Evolutionary conservation across 1,284 basidiomycete species (phyloP), one percentile per base, ranked within the genome.

Genomic region (Tilletia caries): DNA sequence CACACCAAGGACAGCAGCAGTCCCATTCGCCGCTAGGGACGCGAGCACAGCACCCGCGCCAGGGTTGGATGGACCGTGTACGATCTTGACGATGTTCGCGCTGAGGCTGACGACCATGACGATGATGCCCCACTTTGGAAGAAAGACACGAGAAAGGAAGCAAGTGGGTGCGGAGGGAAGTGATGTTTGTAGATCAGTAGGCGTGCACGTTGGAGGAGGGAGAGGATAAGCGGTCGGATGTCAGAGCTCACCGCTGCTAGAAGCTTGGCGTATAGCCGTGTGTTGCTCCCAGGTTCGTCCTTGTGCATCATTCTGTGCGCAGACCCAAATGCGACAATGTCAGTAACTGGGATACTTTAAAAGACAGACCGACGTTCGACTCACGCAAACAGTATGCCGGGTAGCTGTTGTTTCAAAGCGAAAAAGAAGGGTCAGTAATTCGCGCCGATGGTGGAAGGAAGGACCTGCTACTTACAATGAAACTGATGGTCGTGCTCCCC

Each of bases 401-500:
- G 95, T 3, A 98, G 67, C 58, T 62, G 58, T 25, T 5, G 15
- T 34, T 23, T 33, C 27, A 34, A 10, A 62, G 3, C 6, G 3
- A 20, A 34, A 8, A 20, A 34, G 58, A 33, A 18, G 54, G 23
- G 13, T 20, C 50, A 54, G 34, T 62, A 5, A 27, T 60, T 29
- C 5, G 58, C 46, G n/a, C 33, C 32, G 5, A 46, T 54, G 23
- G 29, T 43, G 43, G 37, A 41, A 41, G 15, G 43, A 60, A n/a
- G n/a, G n/a, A n/a, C n/a, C n/a, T n/a, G n/a, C n/a, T 27, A 54
- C 54, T 60, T 52, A 71, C 87, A 80, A 98, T 98, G 84, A 98
- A 98, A 10, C 92, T 95, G 75, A 99, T 95, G 43, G 86, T 97
- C 18, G 95, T 98, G 23, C 92, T 95, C 20, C 96, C 96, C 0